Percentiles rank a stretch among this genome's conserved stretches.
These are phyloP conservation scores for Vaccinium myrtillus DNA, from an alignment of 148 eudicot species.

Conservation along the genomic window DNA sequence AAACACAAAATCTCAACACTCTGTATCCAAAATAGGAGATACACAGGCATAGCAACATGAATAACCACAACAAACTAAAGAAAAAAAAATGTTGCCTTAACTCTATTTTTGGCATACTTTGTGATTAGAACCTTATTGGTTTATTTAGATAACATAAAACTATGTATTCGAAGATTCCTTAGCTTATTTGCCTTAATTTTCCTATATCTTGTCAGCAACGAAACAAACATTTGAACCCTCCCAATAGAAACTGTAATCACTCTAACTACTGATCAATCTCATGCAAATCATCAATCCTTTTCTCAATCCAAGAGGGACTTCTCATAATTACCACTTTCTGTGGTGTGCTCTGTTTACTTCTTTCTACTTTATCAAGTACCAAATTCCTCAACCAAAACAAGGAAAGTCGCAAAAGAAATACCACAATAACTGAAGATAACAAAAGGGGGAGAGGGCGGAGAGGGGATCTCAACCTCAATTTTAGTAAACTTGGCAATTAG, in stretches of 20 bases:
- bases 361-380: not conserved
- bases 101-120: not conserved
- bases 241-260: not conserved
- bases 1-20: not conserved
- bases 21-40: not conserved
- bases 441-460: not conserved
- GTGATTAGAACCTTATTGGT: not conserved
- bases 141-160: not conserved
- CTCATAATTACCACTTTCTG: not conserved
- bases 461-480: not conserved
- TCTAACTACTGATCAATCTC: not conserved
- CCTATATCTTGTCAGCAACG: not conserved
- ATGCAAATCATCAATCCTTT: not conserved
- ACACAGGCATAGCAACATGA: not conserved
- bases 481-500: not conserved
- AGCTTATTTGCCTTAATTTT: not conserved
- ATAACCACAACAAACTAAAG: not conserved
- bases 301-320: slow-evolving; percentile 2
- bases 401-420: not conserved
- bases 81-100: not conserved
- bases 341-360: not conserved
- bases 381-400: not conserved
- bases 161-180: not conserved
- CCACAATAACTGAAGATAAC: not conserved
- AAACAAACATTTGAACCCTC: not conserved